Percentiles rank a stretch among this genome's conserved stretches.
These are phyloP conservation scores for Scytalidium lignicola DNA, from an alignment of 2,329 filamentous ascomycete species.

Conservation along the genomic window DNA sequence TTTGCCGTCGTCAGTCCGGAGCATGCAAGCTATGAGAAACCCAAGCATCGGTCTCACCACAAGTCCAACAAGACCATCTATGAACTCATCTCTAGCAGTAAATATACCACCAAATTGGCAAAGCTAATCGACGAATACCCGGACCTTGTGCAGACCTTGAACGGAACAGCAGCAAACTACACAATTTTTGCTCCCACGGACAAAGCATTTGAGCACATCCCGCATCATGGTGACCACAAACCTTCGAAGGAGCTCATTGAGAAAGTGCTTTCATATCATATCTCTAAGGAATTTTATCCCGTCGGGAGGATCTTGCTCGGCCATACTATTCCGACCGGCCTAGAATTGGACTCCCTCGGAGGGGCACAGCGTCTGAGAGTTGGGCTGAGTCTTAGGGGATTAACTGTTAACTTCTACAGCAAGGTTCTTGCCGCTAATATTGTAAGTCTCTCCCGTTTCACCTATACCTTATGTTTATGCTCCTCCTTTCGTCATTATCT, in stretches of 20 bases:
- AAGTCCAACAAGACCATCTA: conserved; percentile 69
- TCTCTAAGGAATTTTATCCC: conserved; percentile 63
- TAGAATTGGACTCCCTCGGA: conserved; percentile 55
- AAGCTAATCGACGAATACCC: conserved; percentile 69
- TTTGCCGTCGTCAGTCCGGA: conserved; percentile 21
- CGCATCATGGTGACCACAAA: conserved; percentile 44
- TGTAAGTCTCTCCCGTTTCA: conserved; percentile 38
- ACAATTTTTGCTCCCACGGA: conserved; percentile 81
- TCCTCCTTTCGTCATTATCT: background rate
- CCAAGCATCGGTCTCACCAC: conserved; percentile 23
- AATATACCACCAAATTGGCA: conserved; percentile 72
- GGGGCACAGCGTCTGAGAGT: conserved; percentile 68
- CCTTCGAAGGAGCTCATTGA: conserved; percentile 67
- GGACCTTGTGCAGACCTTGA: conserved; percentile 67
- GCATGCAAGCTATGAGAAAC: conserved; percentile 23
- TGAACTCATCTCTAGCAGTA: conserved; percentile 68
- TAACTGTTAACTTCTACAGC: conserved; percentile 73
- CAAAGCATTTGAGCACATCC: conserved; percentile 63
- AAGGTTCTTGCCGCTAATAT: conserved; percentile 66
- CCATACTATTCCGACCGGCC: conserved; percentile 69
- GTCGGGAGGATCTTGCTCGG: conserved; percentile 59
- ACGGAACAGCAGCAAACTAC: conserved; percentile 67
- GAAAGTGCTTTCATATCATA: conserved; percentile 68
- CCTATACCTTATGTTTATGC: background rate
- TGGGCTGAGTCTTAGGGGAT: conserved; percentile 55